Evolutionary conservation across 345 rosid species (phyloP).

Genomic region (Litchi chinensis): DNA sequence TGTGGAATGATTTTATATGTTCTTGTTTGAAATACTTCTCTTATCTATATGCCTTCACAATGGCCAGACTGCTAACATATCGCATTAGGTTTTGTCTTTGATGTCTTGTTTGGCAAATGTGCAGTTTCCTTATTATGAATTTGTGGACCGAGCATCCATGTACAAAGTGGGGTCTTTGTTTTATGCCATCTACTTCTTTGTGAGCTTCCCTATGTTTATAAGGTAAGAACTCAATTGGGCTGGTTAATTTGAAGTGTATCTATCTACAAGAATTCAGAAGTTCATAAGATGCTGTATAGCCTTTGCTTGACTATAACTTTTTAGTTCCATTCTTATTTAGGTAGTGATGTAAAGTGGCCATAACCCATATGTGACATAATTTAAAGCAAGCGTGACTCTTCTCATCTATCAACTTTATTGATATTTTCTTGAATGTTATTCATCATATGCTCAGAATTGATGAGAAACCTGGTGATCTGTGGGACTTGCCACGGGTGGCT

Average conservation of each 20-base stretch:
- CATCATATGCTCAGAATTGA: conserved; percentile 61
- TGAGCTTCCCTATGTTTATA: conserved; percentile 98
- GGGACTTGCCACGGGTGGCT: conserved; percentile 87
- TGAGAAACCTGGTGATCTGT: conserved; percentile 76
- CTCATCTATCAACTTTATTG: not conserved
- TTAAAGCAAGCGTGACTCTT: not conserved
- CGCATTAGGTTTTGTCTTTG: conserved; percentile 9
- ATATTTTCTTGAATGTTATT: not conserved
- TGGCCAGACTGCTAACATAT: not conserved
- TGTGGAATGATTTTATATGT: not conserved
- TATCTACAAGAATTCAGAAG: conserved; percentile 1
- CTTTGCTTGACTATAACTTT: not conserved
- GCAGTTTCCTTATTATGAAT: conserved; percentile 97
- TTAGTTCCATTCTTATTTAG: not conserved
- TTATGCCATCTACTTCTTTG: conserved; percentile 93
- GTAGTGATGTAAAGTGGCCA: not conserved
- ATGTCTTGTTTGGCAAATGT: conserved; percentile 29
- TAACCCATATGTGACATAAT: too few relatives aligned
- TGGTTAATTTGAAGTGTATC: not conserved
- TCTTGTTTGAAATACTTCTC: not conserved
- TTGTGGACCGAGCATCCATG: conserved; percentile 95
- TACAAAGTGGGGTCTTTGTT: conserved; percentile 93
- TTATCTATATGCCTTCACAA: not conserved
- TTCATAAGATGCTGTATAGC: not conserved
- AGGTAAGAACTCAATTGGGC: conserved; percentile 55